phyloP scores from a whole-genome alignment of 148 eudicot species.

The Amaranthus palmeri region DNA sequence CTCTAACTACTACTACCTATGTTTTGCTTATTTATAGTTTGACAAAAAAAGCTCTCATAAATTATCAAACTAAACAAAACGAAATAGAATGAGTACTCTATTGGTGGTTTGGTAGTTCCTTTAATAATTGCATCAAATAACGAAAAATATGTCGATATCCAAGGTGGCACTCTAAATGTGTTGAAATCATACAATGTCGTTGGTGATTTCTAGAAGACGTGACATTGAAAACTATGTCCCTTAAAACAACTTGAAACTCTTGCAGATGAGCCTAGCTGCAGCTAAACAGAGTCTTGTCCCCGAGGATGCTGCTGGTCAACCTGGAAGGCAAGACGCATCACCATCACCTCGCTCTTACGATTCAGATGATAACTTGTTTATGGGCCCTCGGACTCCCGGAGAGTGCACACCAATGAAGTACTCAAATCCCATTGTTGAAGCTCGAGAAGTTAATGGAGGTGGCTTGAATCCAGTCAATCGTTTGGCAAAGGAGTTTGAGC shows the following conservation, averaged over 20 bases:
- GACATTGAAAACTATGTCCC: neutral
- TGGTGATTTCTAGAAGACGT: neutral
- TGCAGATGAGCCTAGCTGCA: conserved; percentile 46
- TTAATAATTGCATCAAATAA: neutral
- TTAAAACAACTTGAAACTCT: conserved; percentile 3
- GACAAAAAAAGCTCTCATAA: too few relatives aligned
- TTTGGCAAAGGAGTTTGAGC: conserved; percentile 66
- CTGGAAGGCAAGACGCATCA: conserved; percentile 37
- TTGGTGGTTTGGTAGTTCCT: neutral
- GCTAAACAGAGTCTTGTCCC: conserved; percentile 42
- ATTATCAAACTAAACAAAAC: too few relatives aligned
- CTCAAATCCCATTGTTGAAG: conserved; percentile 33
- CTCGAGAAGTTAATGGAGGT: conserved; percentile 42
- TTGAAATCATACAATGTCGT: neutral
- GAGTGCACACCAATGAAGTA: conserved; percentile 44
- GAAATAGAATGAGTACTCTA: too few relatives aligned
- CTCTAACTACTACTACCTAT: too few relatives aligned
- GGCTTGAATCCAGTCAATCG: conserved; percentile 32
- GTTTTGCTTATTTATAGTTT: too few relatives aligned
- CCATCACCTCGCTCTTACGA: conserved; percentile 45
- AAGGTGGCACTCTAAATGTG: neutral
- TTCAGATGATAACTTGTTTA: conserved; percentile 47
- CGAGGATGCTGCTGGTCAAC: conserved; percentile 33
- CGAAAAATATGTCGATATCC: neutral
- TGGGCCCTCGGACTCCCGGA: conserved; percentile 52